Evolutionary conservation across 441 rosid genomes (phyloP).

Genomic region (Populus hybrid): DNA sequence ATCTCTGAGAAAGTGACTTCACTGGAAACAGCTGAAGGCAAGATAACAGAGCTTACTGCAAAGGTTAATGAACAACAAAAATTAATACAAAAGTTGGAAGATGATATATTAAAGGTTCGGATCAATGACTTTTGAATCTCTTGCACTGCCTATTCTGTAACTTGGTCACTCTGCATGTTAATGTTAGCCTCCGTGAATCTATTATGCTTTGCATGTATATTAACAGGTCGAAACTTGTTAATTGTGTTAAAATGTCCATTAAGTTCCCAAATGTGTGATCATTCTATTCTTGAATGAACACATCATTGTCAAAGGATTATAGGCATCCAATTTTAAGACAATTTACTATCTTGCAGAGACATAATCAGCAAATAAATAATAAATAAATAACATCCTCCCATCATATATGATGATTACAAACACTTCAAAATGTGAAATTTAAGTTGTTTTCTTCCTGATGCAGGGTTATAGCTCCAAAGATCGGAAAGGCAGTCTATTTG

Average conservation of each 20-base stretch:
- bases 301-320: neutral
- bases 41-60: slow-evolving; percentile 66
- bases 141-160: neutral
- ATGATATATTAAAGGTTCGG: slow-evolving; percentile 88
- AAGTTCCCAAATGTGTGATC: neutral
- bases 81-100: slow-evolving; percentile 95
- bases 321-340: neutral
- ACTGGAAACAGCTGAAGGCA: slow-evolving; percentile 79
- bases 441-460: slow-evolving; percentile 11
- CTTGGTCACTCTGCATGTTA: slow-evolving; percentile 8
- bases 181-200: slow-evolving; percentile 3
- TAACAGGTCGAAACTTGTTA: neutral
- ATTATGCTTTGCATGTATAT: neutral
- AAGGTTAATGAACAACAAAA: slow-evolving; percentile 79
- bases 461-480: slow-evolving; percentile 95
- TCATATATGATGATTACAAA: neutral
- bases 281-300: neutral
- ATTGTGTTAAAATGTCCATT: slow-evolving; percentile 6
- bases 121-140: slow-evolving; percentile 21
- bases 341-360: neutral
- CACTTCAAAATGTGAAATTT: neutral
- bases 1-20: slow-evolving; percentile 74
- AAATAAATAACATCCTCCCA: neutral
- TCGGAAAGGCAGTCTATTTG: slow-evolving; percentile 61
- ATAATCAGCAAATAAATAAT: neutral